Base-by-base conservation (phyloP, 169 alveolate species). In the Blepharisma undulans region DNA sequence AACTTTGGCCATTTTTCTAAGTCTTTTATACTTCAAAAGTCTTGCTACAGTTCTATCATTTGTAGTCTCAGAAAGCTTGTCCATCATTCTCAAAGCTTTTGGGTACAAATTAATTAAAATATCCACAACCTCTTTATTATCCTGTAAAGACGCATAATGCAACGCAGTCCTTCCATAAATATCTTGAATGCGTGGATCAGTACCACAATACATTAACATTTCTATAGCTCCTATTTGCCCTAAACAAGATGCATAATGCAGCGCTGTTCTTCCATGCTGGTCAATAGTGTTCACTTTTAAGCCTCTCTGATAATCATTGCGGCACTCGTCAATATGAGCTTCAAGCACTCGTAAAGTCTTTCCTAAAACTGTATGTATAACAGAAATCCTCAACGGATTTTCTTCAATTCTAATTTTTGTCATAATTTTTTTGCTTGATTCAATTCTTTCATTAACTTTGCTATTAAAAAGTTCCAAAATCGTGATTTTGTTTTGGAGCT, bases 151-250 rank as follows among this genome's bases (percentile, higher is more conserved):
- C 0, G 89, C 27, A 84, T 84, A 84, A 60, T 84, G 89, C 27
- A 84, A n/a, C 6, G 89, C 89, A 27, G 89, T 84, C 32, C 89
- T 84, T 32, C 34, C 34, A 84, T 21, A 32, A 7, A 30, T 29
- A 33, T 79, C 87, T 32, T 79, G 25, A 4, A 32, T 32, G 16
- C 27, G 34, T 25, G 66, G 48, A 6, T 79, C 66, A 79, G 72
- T n/a, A 10, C 87, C 87, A 21, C 72, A 7, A 4, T 22, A 32
- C 7, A 84, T 59, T 22, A 84, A n/a, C 78, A 84, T 36, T 32
- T 59, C 77, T 2, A 84, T 22, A 36, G 60, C 34, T 32, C 77
- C 77, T 84, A 22, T 22, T 22, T 84, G 22, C 0, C 59, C 48
- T 4, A 59, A 22, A 12, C 25, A 22, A 59, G 61, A 19, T 2